These are phyloP conservation scores for Groenewaldozyma tartarivorans DNA, from an alignment of 805 yeast species.

Conservation along the genomic window DNA sequence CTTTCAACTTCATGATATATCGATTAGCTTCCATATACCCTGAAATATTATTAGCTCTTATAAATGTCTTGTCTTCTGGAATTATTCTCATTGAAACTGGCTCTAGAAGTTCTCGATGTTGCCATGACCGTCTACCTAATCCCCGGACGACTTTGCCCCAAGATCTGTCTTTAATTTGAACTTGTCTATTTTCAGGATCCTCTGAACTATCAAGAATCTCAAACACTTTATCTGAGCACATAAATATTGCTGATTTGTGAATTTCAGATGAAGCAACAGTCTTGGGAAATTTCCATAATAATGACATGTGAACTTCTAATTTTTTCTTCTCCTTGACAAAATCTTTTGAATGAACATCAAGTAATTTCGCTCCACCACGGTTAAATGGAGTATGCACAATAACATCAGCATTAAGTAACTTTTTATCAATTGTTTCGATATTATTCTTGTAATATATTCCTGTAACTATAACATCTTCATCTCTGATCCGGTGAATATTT, in stretches of 20 bases:
- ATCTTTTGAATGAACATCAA: constrained; percentile 65
- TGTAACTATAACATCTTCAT: constrained; percentile 51
- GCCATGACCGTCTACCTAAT: constrained; percentile 87
- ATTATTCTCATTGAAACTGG: constrained; percentile 61
- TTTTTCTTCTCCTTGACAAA: constrained; percentile 64
- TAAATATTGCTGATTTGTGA: constrained; percentile 63
- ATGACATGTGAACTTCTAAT: constrained; percentile 69
- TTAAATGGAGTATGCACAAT: constrained; percentile 33
- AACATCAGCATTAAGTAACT: constrained; percentile 56
- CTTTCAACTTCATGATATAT: constrained; percentile 47
- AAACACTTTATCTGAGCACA: constrained; percentile 47
- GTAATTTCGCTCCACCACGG: constrained; percentile 33
- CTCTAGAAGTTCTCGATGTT: constrained; percentile 49
- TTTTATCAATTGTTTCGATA: constrained; percentile 71
- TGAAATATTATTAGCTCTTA: constrained; percentile 68
- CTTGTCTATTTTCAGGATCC: constrained; percentile 16
- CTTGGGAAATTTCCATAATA: constrained; percentile 83
- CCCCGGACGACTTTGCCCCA: constrained; percentile 53
- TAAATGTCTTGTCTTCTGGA: constrained; percentile 58
- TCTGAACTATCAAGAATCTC: constrained; percentile 36
- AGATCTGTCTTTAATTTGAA: constrained; percentile 11
- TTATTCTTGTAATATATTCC: constrained; percentile 67
- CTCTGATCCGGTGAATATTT: constrained; percentile 71
- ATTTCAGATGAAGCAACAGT: constrained; percentile 67
- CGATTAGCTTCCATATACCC: constrained; percentile 89